Base-by-base conservation (phyloP, 345 rosid species). In the Pelargonium nanum region DNA sequence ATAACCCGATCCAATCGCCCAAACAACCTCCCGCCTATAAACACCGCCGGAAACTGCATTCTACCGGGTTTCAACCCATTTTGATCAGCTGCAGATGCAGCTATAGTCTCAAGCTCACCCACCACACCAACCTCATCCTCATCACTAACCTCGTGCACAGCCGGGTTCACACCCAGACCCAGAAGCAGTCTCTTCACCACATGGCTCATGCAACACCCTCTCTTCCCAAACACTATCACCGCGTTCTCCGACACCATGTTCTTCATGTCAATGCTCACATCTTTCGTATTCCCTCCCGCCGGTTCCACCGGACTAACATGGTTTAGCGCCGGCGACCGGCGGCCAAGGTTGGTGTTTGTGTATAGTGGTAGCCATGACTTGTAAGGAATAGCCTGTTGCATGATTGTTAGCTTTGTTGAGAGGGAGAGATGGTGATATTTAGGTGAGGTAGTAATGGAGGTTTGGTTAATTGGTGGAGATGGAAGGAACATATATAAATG, bases 1-100 rank as follows among this genome's bases (percentile, higher is more conserved):
- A 92, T 92, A n/a, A 92, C 67, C 70, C 78, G 81, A 52, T 92
- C 98, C 77, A 92, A 64, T 19, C 99, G 97, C 6, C 99, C 99
- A 67, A 87, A 87, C 75, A 89, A 62, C 50, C 71, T 80, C 0
- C 99, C 99, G 26, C 99, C 99, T 51, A 93, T 84, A 53, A 87
- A 89, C 71, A 89, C 86, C 61, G 79, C 77, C 21, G 99, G 99
- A 22, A 93, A 74, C 68, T 83, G 89, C 51, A 86, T 72, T 57
- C 57, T 63, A 13, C 52, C 64, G 6, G 8, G 48, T n/a, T 19
- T 52, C 22, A 52, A 48, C 58, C 57, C 32, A 22, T 16, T 22
- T 20, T 23, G n/a, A n/a, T n/a, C 52, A 53, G 25, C 57, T 52
- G 44, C 53, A 44, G 6, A 69, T 52, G 40, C 26, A 3, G 9